Conservation (phyloP, 257 asterid genomes). For the Nicotiana paniculata region DNA sequence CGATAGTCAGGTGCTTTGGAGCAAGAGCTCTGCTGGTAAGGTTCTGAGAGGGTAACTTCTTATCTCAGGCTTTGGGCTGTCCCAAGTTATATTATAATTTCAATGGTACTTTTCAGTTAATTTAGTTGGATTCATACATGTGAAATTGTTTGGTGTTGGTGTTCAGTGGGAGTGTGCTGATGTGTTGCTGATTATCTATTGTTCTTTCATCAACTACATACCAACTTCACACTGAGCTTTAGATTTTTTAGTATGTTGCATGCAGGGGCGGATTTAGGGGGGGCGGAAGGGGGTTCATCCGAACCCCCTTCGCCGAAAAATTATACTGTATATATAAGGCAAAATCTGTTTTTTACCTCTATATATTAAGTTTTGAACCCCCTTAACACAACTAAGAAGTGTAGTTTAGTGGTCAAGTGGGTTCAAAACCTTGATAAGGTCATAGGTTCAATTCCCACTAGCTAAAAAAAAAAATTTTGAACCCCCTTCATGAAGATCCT, state of each 20-base stretch:
- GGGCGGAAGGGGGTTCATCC: too few relatives aligned
- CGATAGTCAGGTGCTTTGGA: constrained; percentile 81
- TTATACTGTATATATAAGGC: too few relatives aligned
- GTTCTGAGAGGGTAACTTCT: background rate
- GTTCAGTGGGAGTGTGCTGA: background rate
- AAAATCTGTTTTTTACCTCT: too few relatives aligned
- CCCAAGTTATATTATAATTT: background rate
- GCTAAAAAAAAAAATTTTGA: too few relatives aligned
- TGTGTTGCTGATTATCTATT: background rate
- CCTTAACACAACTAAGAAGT: too few relatives aligned
- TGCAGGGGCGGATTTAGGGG: background rate
- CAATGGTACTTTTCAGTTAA: background rate
- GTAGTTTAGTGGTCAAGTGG: too few relatives aligned
- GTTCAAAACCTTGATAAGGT: too few relatives aligned
- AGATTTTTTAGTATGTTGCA: background rate
- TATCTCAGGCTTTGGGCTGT: background rate
- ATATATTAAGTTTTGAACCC: too few relatives aligned
- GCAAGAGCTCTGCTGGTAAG: constrained; percentile 44
- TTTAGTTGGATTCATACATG: background rate
- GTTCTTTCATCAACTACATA: background rate
- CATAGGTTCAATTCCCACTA: too few relatives aligned
- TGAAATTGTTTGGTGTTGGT: background rate
- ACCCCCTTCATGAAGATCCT: too few relatives aligned
- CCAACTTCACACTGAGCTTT: background rate
- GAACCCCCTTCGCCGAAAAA: too few relatives aligned